Evolutionary conservation across 1,284 basidiomycete genomes (phyloP).

Genomic region (Neolentinus lepideus): DNA sequence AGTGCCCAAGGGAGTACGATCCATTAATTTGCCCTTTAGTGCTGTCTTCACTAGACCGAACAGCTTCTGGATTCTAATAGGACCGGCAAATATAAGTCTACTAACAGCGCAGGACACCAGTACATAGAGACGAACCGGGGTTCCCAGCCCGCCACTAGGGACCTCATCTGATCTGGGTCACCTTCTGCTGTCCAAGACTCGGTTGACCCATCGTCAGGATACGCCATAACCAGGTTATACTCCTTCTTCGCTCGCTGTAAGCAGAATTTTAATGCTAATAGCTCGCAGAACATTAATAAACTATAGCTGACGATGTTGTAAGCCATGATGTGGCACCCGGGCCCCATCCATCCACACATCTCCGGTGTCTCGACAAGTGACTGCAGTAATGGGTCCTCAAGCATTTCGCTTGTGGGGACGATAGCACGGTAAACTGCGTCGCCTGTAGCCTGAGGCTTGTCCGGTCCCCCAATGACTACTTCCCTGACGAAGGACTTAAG

Average conservation of each 20-base stretch:
- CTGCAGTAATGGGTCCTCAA: conserved; percentile 42
- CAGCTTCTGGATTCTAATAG: conserved; percentile 37
- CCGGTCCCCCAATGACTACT: conserved; percentile 28
- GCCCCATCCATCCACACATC: conserved; percentile 38
- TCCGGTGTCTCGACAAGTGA: conserved; percentile 31
- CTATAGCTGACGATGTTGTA: conserved; percentile 30
- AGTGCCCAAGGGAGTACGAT: conserved; percentile 34
- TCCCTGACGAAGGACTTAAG: conserved; percentile 45
- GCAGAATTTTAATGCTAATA: background rate
- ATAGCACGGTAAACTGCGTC: conserved; percentile 45
- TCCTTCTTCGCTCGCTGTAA: conserved; percentile 30
- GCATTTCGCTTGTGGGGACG: conserved; percentile 36
- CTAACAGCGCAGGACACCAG: background rate
- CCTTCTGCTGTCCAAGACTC: conserved; percentile 39
- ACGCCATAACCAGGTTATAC: conserved; percentile 34
- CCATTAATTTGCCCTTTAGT: conserved; percentile 43
- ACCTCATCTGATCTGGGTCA: conserved; percentile 36
- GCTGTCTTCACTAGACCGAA: conserved; percentile 38
- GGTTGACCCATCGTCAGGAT: conserved; percentile 36
- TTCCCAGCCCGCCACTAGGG: conserved; percentile 35
- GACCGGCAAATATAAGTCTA: background rate
- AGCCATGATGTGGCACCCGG: conserved; percentile 31
- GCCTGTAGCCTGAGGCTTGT: conserved; percentile 17
- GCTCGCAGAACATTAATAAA: background rate
- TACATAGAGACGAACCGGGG: conserved; percentile 24